Evolutionary conservation across 2,329 filamentous ascomycete species (phyloP).

Genomic region (Paecilomyces formosus): DNA sequence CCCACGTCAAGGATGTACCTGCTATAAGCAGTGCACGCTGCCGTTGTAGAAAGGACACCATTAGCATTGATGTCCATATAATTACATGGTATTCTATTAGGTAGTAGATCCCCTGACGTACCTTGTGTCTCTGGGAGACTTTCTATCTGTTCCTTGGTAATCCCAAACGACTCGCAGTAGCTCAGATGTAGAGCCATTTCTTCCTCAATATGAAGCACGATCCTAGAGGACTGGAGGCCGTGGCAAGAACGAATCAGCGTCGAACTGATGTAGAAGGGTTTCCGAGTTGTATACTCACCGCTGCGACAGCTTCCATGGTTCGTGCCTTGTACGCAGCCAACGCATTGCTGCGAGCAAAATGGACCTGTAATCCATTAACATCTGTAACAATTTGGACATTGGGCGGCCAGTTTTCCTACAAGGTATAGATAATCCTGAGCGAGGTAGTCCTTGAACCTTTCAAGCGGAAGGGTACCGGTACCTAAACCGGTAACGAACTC

Average conservation of each 20-base stretch:
- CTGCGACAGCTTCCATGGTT: conserved; percentile 62
- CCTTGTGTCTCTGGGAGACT: conserved; percentile 66
- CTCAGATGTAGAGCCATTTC: conserved; percentile 76
- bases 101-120: conserved; percentile 21
- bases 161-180: conserved; percentile 75
- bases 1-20: conserved; percentile 85
- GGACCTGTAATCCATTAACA: conserved; percentile 46
- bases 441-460: conserved; percentile 81
- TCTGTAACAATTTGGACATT: conserved; percentile 1
- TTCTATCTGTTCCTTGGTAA: conserved; percentile 66
- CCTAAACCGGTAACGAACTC: conserved; percentile 73
- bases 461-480: conserved; percentile 63
- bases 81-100: neutral
- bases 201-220: conserved; percentile 67
- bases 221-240: conserved; percentile 50
- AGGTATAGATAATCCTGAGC: conserved; percentile 90
- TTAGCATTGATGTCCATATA: neutral
- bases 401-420: conserved; percentile 37
- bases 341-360: conserved; percentile 81
- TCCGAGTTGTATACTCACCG: conserved; percentile 41
- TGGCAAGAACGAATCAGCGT: neutral
- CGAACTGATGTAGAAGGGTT: neutral
- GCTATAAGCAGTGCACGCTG: conserved; percentile 74
- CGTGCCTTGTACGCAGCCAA: conserved; percentile 80
- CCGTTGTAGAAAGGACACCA: conserved; percentile 4